Conservation (phyloP, 495 filamentous ascomycete species). For the Articulospora tetracladia region DNA sequence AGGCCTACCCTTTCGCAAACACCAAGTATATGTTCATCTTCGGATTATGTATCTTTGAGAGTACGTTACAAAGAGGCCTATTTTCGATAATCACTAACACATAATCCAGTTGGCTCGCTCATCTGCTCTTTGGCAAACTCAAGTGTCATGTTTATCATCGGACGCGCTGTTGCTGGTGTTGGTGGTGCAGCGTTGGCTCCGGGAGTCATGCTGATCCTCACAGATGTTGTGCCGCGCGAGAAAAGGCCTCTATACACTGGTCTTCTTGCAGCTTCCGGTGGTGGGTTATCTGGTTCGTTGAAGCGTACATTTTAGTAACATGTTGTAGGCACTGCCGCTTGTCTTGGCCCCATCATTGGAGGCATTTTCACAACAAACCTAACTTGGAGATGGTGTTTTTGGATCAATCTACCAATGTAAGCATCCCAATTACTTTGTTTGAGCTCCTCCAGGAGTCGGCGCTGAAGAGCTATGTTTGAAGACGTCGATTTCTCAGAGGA, state of each 20-base stretch:
- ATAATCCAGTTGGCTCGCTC: conserved; percentile 52
- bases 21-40: neutral
- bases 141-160: conserved; percentile 51
- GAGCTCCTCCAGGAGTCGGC: conserved; percentile 57
- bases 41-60: neutral
- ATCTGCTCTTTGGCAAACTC: conserved; percentile 48
- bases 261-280: neutral
- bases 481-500: conserved; percentile 34
- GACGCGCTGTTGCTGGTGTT: conserved; percentile 51
- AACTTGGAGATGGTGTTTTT: conserved; percentile 32
- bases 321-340: conserved; percentile 35
- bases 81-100: conserved; percentile 27
- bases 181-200: conserved; percentile 46
- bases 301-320: neutral
- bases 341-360: conserved; percentile 51
- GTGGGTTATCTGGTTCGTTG: conserved; percentile 32
- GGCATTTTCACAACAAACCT: neutral
- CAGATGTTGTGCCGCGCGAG: conserved; percentile 39
- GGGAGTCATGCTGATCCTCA: conserved; percentile 49
- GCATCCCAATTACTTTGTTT: conserved; percentile 38
- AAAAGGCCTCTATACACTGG: conserved; percentile 33
- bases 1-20: neutral
- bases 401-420: conserved; percentile 29
- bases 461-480: conserved; percentile 50
- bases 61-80: neutral